Base-by-base conservation (phyloP, 805 yeast species). In the Nakazawaea molendinolei region DNA sequence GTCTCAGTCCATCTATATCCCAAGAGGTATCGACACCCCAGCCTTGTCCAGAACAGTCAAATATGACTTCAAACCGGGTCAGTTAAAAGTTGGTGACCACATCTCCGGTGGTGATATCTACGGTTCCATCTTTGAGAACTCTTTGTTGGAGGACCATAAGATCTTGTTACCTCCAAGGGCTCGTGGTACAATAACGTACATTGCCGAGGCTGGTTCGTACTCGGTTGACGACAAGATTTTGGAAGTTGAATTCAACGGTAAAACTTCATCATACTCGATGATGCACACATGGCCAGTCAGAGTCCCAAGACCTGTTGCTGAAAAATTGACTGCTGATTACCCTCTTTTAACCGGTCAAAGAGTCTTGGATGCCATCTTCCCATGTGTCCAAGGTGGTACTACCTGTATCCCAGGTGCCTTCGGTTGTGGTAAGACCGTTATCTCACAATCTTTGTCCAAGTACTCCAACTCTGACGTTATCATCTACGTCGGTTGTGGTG, bases 361-460 rank as follows among this genome's bases (percentile, higher is more conserved):
- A 74, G 99, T 92, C 34, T 72, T 92, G 61, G 99, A 92, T 65
- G 81, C 98, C 21, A 74, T 92, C 47, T 92, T 92, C 75, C 99
- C 99, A 32, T 84, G 95, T 77, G 99, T 92, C 51, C 98, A 92
- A 71, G 99, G 99, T 69, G 99, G 99, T 71, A 92, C 99, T 26
- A 92, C 99, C 23, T 94, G 98, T 82, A 92, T 92, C 61, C 99
- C 99, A 31, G 99, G 99, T 67, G 99, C 99, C 45, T 92, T 92
- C 53, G 99, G 99, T 46, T 92, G 97, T 67, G 99, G 99, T 64
- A 92, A 89, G 61, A 90, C 98, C 9, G 98, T 90, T 53, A 90
- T 90, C 59, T 90, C 98, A 20, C 98, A 90, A 69, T 86, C 97
- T 1, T 71, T 92, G 58, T 90, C 97, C 46, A 92, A 92, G 63